Evolutionary conservation across 2,329 filamentous ascomycete species (phyloP).

Genomic region (Orbilia oligospora): DNA sequence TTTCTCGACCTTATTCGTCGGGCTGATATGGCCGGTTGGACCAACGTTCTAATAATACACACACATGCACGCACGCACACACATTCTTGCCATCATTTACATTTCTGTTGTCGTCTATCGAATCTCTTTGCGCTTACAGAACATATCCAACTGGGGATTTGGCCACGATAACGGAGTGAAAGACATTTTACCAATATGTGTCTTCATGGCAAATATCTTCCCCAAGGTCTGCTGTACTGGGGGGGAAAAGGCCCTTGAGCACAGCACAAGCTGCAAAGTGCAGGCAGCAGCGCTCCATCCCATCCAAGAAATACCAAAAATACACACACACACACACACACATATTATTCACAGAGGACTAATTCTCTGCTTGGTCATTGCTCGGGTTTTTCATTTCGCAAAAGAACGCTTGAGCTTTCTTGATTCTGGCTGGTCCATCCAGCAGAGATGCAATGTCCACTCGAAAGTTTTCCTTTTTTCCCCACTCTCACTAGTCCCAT

Average conservation of each 20-base stretch:
- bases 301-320: slow-evolving; percentile 43
- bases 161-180: slow-evolving; percentile 16
- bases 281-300: slow-evolving; percentile 4
- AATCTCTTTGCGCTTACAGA: slow-evolving; percentile 27
- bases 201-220: slow-evolving; percentile 22
- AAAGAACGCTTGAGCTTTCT: slow-evolving; percentile 58
- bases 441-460: slow-evolving; percentile 51
- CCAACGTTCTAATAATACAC: slow-evolving; percentile 59
- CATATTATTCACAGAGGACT: background rate
- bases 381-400: slow-evolving; percentile 61
- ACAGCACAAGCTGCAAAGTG: slow-evolving; percentile 7
- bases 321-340: slow-evolving; percentile 51
- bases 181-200: slow-evolving; percentile 3
- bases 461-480: slow-evolving; percentile 44
- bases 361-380: slow-evolving; percentile 41
- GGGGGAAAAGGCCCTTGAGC: slow-evolving; percentile 19
- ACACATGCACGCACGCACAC: too few species aligned
- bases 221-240: too few species aligned
- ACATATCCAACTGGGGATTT: slow-evolving; percentile 8
- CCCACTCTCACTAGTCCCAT: slow-evolving; percentile 38
- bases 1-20: slow-evolving; percentile 51
- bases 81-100: slow-evolving; percentile 10
- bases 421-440: slow-evolving; percentile 61
- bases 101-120: slow-evolving; percentile 32
- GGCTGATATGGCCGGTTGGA: slow-evolving; percentile 57